Evolutionary conservation across 1,139 yeast genomes (phyloP), one percentile per base, ranked within the genome.

Genomic region (Candida sp.): DNA sequence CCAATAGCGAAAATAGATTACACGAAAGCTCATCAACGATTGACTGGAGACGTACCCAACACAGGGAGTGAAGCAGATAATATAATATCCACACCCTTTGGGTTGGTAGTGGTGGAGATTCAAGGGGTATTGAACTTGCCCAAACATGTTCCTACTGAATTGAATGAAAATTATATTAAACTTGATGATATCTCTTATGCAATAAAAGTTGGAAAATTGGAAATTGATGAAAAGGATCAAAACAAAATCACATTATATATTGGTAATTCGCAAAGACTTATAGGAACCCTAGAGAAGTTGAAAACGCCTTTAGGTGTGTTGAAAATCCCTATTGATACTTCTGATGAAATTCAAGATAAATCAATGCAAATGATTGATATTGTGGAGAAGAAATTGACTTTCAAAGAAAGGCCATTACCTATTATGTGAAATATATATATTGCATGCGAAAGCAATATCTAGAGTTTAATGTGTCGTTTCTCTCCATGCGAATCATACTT

Each of bases 41-140:
- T 62, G 30, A 54, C 50, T 29, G 43, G 34, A 4, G 37, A 44
- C n/a, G 23, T 44, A 12, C 40, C 47, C 9, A 39, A 45, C 6
- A 36, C 25, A 44, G 21, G 44, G 4, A 37, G 47, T 5, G 45
- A 46, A 36, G 41, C 46, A 5, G 52, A 54, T 22, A 49, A 56
- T 33, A 49, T 74, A 8, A 58, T 81, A 6, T 54, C 75, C 1
- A 80, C 91, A 0, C 76, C 83, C 0, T 61, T 66, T 39, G 93
- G 91, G 0, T 68, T 80, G 33, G 70, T 77, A 1, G 54, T 85
- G 8, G 50, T 85, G 22, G 93, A 85, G 58, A 84, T 85, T 15
- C 93, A 85, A 57, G 93, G 93, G 3, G 87, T 81, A 33, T 58
- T 85, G 36, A 77, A 80, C 44, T 55, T 81, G 1, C 90, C 90